Conservation (phyloP, 1,139 yeast species). For the Lodderomyces theae region DNA sequence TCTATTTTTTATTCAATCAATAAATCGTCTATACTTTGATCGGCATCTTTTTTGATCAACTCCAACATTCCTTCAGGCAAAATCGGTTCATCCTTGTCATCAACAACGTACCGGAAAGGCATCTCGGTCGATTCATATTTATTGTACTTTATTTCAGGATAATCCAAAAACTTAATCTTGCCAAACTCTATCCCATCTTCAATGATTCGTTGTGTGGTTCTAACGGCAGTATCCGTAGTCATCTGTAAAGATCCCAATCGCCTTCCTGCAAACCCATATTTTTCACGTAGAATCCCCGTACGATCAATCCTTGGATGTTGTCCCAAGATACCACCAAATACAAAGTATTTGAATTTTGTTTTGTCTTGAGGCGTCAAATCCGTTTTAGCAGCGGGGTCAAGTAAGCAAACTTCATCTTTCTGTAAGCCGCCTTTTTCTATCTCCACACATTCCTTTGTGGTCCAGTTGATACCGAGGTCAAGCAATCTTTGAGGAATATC, state of each 20-base stretch:
- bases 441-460: slow-evolving; percentile 66
- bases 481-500: slow-evolving; percentile 65
- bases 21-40: slow-evolving; percentile 68
- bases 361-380: slow-evolving; percentile 74
- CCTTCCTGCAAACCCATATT: slow-evolving; percentile 81
- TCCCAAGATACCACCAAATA: slow-evolving; percentile 95
- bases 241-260: slow-evolving; percentile 85
- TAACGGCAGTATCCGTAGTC: slow-evolving; percentile 96
- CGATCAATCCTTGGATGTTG: slow-evolving; percentile 96
- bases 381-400: slow-evolving; percentile 81
- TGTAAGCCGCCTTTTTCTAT: slow-evolving; percentile 33
- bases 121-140: slow-evolving; percentile 92
- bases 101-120: slow-evolving; percentile 91
- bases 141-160: slow-evolving; percentile 87
- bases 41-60: slow-evolving; percentile 80
- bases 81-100: slow-evolving; percentile 64
- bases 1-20: slow-evolving; percentile 23
- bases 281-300: slow-evolving; percentile 78
- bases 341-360: slow-evolving; percentile 71
- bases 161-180: slow-evolving; percentile 79
- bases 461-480: slow-evolving; percentile 75
- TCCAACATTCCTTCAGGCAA: slow-evolving; percentile 90
- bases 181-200: slow-evolving; percentile 57
- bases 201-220: slow-evolving; percentile 80
- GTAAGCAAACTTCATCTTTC: slow-evolving; percentile 63